Evolutionary conservation across 2,329 filamentous ascomycete genomes (phyloP), one percentile per base, ranked within the genome.

Genomic region (Pseudogymnoascus sp.): DNA sequence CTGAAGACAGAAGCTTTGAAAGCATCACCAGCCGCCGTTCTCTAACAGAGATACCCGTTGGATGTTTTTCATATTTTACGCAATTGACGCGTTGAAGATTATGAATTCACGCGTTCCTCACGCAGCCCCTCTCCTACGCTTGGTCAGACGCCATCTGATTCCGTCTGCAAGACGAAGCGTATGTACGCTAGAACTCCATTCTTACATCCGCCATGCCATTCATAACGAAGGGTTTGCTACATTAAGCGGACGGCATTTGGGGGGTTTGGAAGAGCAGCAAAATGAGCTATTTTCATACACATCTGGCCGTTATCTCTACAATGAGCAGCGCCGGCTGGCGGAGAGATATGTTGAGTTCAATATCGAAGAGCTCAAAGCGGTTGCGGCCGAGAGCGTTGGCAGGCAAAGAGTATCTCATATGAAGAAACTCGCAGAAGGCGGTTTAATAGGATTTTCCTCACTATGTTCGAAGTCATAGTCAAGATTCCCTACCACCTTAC

Each of bases 401-500:
- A 64, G 60, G 37, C 25, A 62, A 38, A 41, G 18, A 9, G 20
- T 47, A 18, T 12, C 33, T 7, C 59, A 47, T 38, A 57, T 63
- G 8, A 20, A 39, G 5, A 25, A 63, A 12, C 33, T 43, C 30
- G 60, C 60, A 35, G 76, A 79, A 68, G 61, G 64, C 1, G 36
- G 37, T 11, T 63, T 60, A 64, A 60, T 43, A 64, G 62, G 20
- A 60, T 38, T 8, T 61, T 65, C 8, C 39, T 64, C 6, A 64
- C 60, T 1, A 63, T 63, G 4, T 33, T 9, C 11, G 30, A 64
- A 36, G 59, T 37, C 41, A 47, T 64, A 16, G 64, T 18, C 1
- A 63, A 61, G 59, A 39, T 64, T 4, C 64, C 63, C 6, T 64
- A 60, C 25, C 64, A 58, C 2, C 57, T 62, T 20, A 58, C 64